phyloP scores from a whole-genome alignment of 345 rosid genomes.

The Schrenkiella parvula region DNA sequence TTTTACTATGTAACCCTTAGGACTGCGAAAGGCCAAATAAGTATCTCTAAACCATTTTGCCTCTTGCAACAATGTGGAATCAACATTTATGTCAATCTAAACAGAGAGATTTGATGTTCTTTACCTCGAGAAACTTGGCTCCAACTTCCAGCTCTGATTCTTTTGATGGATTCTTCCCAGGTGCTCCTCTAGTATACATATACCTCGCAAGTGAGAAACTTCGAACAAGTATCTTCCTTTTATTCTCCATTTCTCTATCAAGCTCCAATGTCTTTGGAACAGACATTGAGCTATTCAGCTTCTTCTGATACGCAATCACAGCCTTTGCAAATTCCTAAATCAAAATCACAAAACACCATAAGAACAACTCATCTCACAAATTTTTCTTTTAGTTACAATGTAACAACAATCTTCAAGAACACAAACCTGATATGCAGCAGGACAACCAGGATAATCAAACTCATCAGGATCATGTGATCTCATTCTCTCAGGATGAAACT shows the following conservation, averaged over 20 bases:
- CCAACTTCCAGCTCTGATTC: conserved; percentile 61
- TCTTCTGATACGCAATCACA: conserved; percentile 77
- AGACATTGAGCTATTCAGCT: conserved; percentile 42
- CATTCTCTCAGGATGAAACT: conserved; percentile 76
- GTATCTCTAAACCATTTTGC: background rate
- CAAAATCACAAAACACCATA: background rate
- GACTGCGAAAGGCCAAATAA: conserved; percentile 16
- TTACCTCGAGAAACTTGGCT: conserved; percentile 79
- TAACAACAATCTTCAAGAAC: background rate
- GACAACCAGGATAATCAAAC: conserved; percentile 60
- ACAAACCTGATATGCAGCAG: conserved; percentile 59
- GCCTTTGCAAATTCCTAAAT: conserved; percentile 85
- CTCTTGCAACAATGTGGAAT: background rate
- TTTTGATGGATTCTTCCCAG: conserved; percentile 38
- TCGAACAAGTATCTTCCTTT: conserved; percentile 46
- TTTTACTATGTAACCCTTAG: conserved; percentile 16
- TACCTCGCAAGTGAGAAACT: conserved; percentile 78
- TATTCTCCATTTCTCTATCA: conserved; percentile 60
- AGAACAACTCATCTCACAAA: background rate
- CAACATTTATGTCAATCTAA: background rate
- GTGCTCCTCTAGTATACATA: conserved; percentile 44
- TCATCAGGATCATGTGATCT: conserved; percentile 43
- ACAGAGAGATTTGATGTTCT: background rate
- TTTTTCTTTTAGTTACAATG: background rate
- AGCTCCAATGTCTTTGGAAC: conserved; percentile 45